These are phyloP conservation scores for Pholiota adiposa DNA, from an alignment of 1,284 basidiomycete species.

Conservation along the genomic window DNA sequence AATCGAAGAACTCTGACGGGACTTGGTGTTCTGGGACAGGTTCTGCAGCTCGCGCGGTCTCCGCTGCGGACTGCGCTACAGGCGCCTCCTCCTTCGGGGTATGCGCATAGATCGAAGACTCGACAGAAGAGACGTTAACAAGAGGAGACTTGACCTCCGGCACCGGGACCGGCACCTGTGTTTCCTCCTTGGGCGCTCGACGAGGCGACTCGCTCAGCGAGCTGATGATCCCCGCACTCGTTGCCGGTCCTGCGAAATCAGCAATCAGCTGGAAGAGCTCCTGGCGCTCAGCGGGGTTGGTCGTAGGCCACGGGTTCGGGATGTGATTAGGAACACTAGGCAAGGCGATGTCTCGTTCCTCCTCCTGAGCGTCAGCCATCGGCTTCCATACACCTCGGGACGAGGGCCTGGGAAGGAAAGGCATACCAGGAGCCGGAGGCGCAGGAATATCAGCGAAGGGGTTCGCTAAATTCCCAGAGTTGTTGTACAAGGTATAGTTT, in stretches of 20 bases:
- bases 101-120: slow-evolving; percentile 1
- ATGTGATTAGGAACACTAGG: slow-evolving; percentile 22
- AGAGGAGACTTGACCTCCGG: not conserved
- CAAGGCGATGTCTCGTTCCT: slow-evolving; percentile 8
- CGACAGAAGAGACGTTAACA: slow-evolving; percentile 3
- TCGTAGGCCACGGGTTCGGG: slow-evolving; percentile 25
- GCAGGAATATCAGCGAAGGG: slow-evolving; percentile 20
- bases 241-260: slow-evolving; percentile 16
- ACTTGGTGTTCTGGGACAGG: not conserved
- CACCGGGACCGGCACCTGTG: not conserved
- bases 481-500: not conserved
- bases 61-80: not conserved
- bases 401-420: not conserved
- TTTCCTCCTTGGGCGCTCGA: not conserved
- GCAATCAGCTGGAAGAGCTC: slow-evolving; percentile 25
- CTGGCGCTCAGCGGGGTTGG: slow-evolving; percentile 21
- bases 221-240: slow-evolving; percentile 6
- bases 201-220: slow-evolving; percentile 6
- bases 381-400: not conserved
- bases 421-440: not conserved
- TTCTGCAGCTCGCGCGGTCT: not conserved
- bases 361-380: not conserved
- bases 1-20: slow-evolving; percentile 3
- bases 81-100: not conserved
- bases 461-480: slow-evolving; percentile 9